Conservation (phyloP, 169 alveolate genomes). For the Eimeria sp. region DNA sequence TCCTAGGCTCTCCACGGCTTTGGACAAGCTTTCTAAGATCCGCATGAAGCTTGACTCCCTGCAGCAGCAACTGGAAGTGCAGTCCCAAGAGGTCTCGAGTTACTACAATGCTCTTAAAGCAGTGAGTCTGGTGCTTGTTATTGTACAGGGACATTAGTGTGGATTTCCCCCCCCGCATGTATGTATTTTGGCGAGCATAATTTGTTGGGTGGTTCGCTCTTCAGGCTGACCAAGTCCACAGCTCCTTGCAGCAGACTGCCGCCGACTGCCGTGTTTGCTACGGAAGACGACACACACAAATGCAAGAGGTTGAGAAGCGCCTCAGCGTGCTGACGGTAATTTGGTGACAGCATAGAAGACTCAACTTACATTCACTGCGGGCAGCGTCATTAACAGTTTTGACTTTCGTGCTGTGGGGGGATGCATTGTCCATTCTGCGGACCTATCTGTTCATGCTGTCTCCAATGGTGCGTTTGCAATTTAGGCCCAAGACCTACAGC, state of each 20-base stretch:
- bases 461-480: background rate
- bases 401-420: too few species aligned
- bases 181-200: background rate
- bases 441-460: background rate
- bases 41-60: slow-evolving; percentile 72
- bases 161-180: background rate
- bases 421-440: too few species aligned
- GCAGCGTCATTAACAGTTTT: background rate
- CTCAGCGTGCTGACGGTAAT: slow-evolving; percentile 77
- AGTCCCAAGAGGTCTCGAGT: slow-evolving; percentile 75
- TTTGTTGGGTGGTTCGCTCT: background rate
- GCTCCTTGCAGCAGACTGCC: slow-evolving; percentile 75
- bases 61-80: slow-evolving; percentile 80
- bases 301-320: slow-evolving; percentile 82
- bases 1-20: slow-evolving; percentile 61
- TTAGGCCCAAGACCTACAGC: slow-evolving; percentile 75
- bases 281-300: slow-evolving; percentile 77
- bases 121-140: background rate
- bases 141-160: background rate
- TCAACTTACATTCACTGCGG: background rate
- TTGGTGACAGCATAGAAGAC: background rate
- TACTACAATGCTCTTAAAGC: slow-evolving; percentile 78
- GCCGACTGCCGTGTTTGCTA: slow-evolving; percentile 82
- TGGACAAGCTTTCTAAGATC: slow-evolving; percentile 75
- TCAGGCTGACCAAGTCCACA: slow-evolving; percentile 78